Evolutionary conservation across 208 protist genomes (phyloP).

Genomic region (Naegleria fowleri): DNA sequence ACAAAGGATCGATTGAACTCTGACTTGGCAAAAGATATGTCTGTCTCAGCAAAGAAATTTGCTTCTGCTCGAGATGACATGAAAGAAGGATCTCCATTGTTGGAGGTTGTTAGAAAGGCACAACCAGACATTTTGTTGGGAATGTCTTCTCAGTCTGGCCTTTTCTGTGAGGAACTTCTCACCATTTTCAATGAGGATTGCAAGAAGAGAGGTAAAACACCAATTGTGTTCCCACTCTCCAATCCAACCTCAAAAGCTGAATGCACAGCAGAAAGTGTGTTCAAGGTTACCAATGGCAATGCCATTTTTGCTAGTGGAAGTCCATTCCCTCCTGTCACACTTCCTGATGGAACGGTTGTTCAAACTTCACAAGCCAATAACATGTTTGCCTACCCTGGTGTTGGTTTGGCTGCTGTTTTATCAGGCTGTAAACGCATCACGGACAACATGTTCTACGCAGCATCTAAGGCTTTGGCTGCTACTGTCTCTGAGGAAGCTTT

Average conservation of each 20-base stretch:
- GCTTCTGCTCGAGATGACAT: constrained; percentile 62
- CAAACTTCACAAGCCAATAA: constrained; percentile 91
- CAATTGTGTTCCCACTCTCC: constrained; percentile 92
- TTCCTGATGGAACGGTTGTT: constrained; percentile 64
- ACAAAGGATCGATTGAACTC: constrained; percentile 64
- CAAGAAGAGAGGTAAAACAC: constrained; percentile 58
- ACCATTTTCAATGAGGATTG: constrained; percentile 49
- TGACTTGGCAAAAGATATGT: constrained; percentile 35
- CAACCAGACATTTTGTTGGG: constrained; percentile 91
- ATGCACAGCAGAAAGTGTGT: constrained; percentile 78
- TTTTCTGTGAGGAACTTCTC: constrained; percentile 88
- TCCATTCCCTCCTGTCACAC: constrained; percentile 78
- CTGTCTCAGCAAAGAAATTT: constrained; percentile 64
- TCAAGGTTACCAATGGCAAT: constrained; percentile 79
- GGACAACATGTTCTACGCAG: neutral
- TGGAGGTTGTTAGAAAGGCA: constrained; percentile 68
- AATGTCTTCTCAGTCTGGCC: constrained; percentile 72
- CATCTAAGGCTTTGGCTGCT: neutral
- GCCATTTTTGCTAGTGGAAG: constrained; percentile 87
- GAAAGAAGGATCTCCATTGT: constrained; percentile 52
- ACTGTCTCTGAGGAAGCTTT: neutral
- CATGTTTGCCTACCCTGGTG: constrained; percentile 88
- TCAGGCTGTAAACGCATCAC: constrained; percentile 35
- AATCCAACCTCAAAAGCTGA: constrained; percentile 79
- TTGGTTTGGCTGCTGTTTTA: constrained; percentile 70